phyloP scores from a whole-genome alignment of 2,329 filamentous ascomycete genomes.

The Metarhizium sp. region DNA sequence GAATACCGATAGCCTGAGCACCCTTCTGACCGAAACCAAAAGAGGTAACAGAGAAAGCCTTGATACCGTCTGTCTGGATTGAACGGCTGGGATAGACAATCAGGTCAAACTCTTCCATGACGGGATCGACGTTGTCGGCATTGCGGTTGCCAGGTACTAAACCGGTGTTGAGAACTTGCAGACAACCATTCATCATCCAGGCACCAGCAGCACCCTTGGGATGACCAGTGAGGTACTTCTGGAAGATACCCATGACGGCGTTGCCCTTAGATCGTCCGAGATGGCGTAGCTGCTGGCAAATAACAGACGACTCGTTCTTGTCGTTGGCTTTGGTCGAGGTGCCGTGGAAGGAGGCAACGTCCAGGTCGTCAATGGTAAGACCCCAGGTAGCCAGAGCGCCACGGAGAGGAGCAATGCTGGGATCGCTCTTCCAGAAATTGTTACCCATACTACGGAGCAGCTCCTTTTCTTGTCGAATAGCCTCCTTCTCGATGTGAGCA shows the following conservation, averaged over 20 bases:
- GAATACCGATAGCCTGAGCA: slow-evolving; percentile 91
- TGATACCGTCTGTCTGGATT: slow-evolving; percentile 96
- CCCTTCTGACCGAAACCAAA: slow-evolving; percentile 99
- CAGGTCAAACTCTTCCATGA: slow-evolving; percentile 97
- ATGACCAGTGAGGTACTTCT: slow-evolving; percentile 97
- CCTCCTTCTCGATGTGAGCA: slow-evolving; percentile 76
- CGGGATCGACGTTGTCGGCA: slow-evolving; percentile 90
- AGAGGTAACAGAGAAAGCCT: slow-evolving; percentile 97
- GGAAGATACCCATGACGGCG: slow-evolving; percentile 92
- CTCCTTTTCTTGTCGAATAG: slow-evolving; percentile 83
- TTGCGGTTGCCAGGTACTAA: slow-evolving; percentile 96
- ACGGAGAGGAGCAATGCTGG: slow-evolving; percentile 87
- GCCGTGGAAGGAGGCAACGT: slow-evolving; percentile 95
- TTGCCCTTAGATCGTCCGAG: slow-evolving; percentile 95
- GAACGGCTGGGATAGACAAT: slow-evolving; percentile 93
- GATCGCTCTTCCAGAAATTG: slow-evolving; percentile 97
- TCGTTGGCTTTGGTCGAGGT: slow-evolving; percentile 98
- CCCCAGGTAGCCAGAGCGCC: slow-evolving; percentile 97
- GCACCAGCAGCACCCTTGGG: slow-evolving; percentile 98
- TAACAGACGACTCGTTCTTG: slow-evolving; percentile 97
- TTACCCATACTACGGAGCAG: slow-evolving; percentile 89
- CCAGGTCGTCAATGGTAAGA: slow-evolving; percentile 91
- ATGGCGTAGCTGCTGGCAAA: slow-evolving; percentile 92
- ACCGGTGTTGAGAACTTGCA: slow-evolving; percentile 90
- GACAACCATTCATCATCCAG: slow-evolving; percentile 98